Evolutionary conservation across 371 early-diverging fungal genomes (phyloP).

Genomic region (Saksenaea oblongispora): DNA sequence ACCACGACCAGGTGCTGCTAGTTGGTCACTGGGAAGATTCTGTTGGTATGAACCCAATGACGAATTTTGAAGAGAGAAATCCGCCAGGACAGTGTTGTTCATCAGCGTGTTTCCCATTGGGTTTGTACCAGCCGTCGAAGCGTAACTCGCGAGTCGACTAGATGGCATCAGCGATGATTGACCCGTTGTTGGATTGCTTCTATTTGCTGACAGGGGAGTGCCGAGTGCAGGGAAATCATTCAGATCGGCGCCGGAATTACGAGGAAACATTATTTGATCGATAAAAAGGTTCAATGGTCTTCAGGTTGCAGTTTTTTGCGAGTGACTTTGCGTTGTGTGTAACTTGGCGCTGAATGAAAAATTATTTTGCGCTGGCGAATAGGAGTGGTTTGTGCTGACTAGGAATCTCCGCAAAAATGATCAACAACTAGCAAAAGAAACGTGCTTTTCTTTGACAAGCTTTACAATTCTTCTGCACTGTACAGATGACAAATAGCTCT

Average conservation of each 20-base stretch:
- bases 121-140: slow-evolving; percentile 35
- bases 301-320: background rate
- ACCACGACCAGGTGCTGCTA: slow-evolving; percentile 32
- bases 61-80: slow-evolving; percentile 14
- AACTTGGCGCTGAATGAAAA: too few species aligned
- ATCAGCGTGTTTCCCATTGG: background rate
- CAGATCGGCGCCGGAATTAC: slow-evolving; percentile 48
- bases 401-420: too few species aligned
- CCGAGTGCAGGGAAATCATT: slow-evolving; percentile 56
- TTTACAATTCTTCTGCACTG: too few species aligned
- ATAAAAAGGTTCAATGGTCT: background rate
- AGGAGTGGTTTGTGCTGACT: too few species aligned
- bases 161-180: slow-evolving; percentile 16
- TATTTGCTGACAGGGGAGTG: slow-evolving; percentile 37
- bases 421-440: too few species aligned
- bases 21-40: slow-evolving; percentile 14
- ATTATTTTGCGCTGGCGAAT: too few species aligned
- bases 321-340: too few species aligned
- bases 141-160: slow-evolving; percentile 45
- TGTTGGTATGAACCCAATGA: slow-evolving; percentile 15
- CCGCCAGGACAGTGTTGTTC: slow-evolving; percentile 4
- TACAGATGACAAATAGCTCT: too few species aligned
- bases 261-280: slow-evolving; percentile 39
- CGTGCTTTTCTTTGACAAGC: too few species aligned
- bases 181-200: slow-evolving; percentile 20